Base-by-base conservation (phyloP, 2,329 filamentous ascomycete species). In the Xylariales sp. region DNA sequence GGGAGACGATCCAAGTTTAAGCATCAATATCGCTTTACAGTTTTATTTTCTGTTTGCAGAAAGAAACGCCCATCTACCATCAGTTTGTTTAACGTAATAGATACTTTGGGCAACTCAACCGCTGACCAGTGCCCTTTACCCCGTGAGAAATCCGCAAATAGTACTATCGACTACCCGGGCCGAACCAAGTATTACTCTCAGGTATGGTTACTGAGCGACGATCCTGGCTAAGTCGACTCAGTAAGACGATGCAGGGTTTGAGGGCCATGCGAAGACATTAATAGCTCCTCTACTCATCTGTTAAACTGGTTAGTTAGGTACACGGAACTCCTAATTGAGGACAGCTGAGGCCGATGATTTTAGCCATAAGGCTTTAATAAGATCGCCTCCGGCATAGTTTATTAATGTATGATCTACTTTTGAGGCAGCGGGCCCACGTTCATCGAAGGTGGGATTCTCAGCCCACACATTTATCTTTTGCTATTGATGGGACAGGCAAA, bases 341-440 rank as follows among this genome's bases (percentile, higher is more conserved):
- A 53, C 10, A 12, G 39, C 58, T 60, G 54, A 63, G 16, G 65
- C 30, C 18, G 48, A 18, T 43, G 28, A 18, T 30, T 54, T 60
- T 43, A 50, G 54, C 55, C 30, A 49, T 32, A 65, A 61, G 61
- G 61, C 50, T 61, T 57, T 43, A 50, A 45, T 54, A 36, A 41
- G 63, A 65, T 60, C 50, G 52, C 23, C 50, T 23, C 23, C 46
- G 41, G 49, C 55, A 34, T 50, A 56, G 54, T 28, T 55, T 65
- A 69, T 69, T 62, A 52, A 53, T 53, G 58, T 61, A 64, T 65
- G 68, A 69, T 68, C 61, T 64, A 45, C 60, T 60, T 54, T 54
- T 30, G n/a, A 55, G 45, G 52, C 34, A 53, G 46, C 45, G 39
- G 14, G 41, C 45, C 45, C 57, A 60, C 9, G 39, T 48, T 16